A percentile compares a stretch with the other conserved stretches of the same genome.
Conservation (phyloP, 2,329 filamentous ascomycete genomes). For the Colletotrichum lindemuthianum region DNA sequence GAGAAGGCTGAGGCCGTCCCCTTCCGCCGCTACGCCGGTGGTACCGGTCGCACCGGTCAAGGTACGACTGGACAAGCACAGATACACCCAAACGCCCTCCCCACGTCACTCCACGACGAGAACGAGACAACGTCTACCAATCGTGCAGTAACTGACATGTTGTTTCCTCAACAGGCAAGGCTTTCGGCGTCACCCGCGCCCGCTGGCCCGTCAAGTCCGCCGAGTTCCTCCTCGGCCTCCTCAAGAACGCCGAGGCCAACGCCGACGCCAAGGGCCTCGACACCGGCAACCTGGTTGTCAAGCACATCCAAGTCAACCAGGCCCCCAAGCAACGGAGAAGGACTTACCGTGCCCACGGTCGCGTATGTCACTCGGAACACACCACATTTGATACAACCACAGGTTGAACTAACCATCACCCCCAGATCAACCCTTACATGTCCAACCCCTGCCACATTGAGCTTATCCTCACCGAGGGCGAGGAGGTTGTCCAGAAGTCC, state of each 20-base stretch:
- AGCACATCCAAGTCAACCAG: constrained; percentile 99
- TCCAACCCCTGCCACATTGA: constrained; percentile 99
- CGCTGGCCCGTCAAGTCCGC: constrained; percentile 99
- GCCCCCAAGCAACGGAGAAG: constrained; percentile 98
- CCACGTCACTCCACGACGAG: constrained; percentile 1
- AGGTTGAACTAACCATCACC: constrained; percentile 40
- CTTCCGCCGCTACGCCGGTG: constrained; percentile 96
- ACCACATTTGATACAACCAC: not conserved
- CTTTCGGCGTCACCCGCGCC: constrained; percentile 97
- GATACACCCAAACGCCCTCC: not conserved
- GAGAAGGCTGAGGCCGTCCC: constrained; percentile 97
- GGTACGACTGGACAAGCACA: constrained; percentile 71
- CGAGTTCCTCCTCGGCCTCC: constrained; percentile 95
- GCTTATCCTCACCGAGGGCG: constrained; percentile 97
- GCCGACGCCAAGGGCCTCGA: constrained; percentile 97
- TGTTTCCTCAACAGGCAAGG: constrained; percentile 79
- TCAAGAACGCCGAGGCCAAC: constrained; percentile 98
- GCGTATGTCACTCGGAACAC: constrained; percentile 73
- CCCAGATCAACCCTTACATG: constrained; percentile 99
- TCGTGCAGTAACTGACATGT: not conserved
- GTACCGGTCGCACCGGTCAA: constrained; percentile 96
- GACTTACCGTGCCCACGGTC: constrained; percentile 99
- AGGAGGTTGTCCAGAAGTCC: constrained; percentile 95
- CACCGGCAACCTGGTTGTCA: constrained; percentile 96
- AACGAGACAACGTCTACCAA: not conserved